Conservation (phyloP, 2,329 filamentous ascomycete species). For the Cephalotrichum gorgonifer region DNA sequence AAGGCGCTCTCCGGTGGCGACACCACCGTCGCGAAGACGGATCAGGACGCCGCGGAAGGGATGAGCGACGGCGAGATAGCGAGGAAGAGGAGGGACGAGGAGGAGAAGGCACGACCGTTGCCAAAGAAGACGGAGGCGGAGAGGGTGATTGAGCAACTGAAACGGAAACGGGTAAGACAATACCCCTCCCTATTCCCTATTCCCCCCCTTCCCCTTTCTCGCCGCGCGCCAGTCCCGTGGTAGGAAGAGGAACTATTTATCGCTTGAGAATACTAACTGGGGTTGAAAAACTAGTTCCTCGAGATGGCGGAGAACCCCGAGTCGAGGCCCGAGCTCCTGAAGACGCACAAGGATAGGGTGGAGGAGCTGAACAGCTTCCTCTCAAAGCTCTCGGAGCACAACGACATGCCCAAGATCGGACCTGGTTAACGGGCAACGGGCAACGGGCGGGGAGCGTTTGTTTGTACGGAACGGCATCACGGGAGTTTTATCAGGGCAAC, state of each 20-base stretch:
- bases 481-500: no score
- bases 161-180: constrained; percentile 62
- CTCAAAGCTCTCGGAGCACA: constrained; percentile 86
- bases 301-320: constrained; percentile 57
- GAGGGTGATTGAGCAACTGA: constrained; percentile 66
- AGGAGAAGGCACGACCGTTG: constrained; percentile 15
- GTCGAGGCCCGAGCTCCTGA: constrained; percentile 64
- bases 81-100: constrained; percentile 17
- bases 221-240: no score
- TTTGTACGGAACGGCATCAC: no score
- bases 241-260: no score
- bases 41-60: constrained; percentile 11
- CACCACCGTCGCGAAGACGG: constrained; percentile 24
- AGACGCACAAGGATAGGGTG: constrained; percentile 94
- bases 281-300: constrained; percentile 54
- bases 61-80: constrained; percentile 15
- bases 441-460: background rate
- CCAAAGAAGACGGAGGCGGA: constrained; percentile 73
- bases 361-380: constrained; percentile 93
- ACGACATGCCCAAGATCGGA: constrained; percentile 78
- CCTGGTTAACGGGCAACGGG: constrained; percentile 34
- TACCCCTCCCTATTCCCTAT: background rate
- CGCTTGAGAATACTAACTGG: background rate
- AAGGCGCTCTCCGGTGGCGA: constrained; percentile 29
- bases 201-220: background rate